Evolutionary conservation across 805 yeast genomes (phyloP), one percentile per base, ranked within the genome.

Genomic region (Yarrowia porcina): DNA sequence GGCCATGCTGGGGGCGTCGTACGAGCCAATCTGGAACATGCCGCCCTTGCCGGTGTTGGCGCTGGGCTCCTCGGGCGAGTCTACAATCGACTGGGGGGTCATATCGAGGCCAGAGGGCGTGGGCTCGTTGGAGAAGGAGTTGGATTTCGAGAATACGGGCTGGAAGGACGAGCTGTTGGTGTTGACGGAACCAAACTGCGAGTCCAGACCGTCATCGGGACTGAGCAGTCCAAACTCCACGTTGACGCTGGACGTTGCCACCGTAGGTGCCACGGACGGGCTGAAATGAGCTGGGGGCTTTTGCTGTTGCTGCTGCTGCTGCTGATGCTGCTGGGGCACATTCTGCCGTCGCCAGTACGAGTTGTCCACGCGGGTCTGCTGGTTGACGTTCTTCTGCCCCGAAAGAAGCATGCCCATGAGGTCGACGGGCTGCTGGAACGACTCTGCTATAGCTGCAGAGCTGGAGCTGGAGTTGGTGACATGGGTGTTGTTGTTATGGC

Each of bases 371-470:
- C 61, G 49, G 17, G 28, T 28, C 47, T 56, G 61, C 45, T 56
- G 61, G 30, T 28, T 28, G n/a, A 56, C 13, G 28, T 38, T 39
- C 30, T 56, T 56, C 36, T 56, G 47, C 39, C 61, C 61, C 1
- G 61, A 39, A 7, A 56, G 61, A 10, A 56, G 49, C 61, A 56
- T 56, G 30, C 49, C 61, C 61, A 56, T 56, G 49, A 56, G 49
- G 49, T 56, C 61, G 13, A 52, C 59, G 32, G 59, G 59, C 59
- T 52, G 59, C 25, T 39, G 23, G 44, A 52, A 36, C 15, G 61
- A 38, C 32, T 38, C 61, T 15, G 49, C 49, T 2, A 38, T 38
- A 36, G 27, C 38, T n/a, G 61, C 36, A 25, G 8, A 25, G 41
- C 28, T 35, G 12, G n/a, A n/a, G n/a, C 30, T 28, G 38, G 47